phyloP scores from a whole-genome alignment of 306 rosid genomes.

The Alnus rubra region DNA sequence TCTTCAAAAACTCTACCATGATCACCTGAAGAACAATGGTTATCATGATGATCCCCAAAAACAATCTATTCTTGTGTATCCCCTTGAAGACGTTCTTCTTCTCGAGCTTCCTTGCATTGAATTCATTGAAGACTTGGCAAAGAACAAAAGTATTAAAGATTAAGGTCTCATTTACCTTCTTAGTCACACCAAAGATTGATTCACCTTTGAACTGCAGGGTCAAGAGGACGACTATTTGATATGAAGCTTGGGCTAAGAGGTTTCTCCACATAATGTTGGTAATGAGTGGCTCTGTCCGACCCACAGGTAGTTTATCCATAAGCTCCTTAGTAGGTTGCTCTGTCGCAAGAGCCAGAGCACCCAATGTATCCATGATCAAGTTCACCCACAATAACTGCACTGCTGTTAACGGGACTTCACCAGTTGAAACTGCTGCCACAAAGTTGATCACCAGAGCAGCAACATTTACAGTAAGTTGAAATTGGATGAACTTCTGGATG shows the following conservation, averaged over 20 bases:
- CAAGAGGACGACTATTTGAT: constrained; percentile 17
- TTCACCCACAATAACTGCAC: constrained; percentile 32
- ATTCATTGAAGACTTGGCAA: constrained; percentile 31
- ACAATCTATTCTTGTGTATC: constrained; percentile 18
- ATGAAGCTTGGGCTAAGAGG: constrained; percentile 25
- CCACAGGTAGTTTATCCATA: constrained; percentile 7
- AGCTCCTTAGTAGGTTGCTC: constrained; percentile 26
- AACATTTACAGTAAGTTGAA: constrained; percentile 28
- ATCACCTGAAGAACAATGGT: constrained; percentile 26
- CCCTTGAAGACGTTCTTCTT: constrained; percentile 31
- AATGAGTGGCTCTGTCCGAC: constrained; percentile 22
- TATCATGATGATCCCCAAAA: constrained; percentile 19
- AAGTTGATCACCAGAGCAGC: constrained; percentile 23
- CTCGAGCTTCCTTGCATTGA: constrained; percentile 32
- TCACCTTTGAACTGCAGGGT: constrained; percentile 23
- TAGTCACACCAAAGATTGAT: constrained; percentile 19
- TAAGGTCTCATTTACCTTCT: constrained; percentile 24
- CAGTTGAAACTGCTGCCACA: constrained; percentile 17
- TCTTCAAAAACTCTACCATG: constrained; percentile 29
- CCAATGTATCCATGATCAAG: constrained; percentile 28
- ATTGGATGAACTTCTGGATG: constrained; percentile 32
- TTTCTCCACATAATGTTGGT: constrained; percentile 34
- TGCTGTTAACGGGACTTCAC: constrained; percentile 26
- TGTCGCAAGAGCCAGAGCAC: constrained; percentile 31
- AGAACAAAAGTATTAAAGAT: constrained; percentile 29